A percentile compares a stretch with the other conserved stretches of the same genome.
These are phyloP conservation scores for Myriosclerotinia scirpicola DNA, from an alignment of 2,329 filamentous ascomycete species.

Conservation along the genomic window DNA sequence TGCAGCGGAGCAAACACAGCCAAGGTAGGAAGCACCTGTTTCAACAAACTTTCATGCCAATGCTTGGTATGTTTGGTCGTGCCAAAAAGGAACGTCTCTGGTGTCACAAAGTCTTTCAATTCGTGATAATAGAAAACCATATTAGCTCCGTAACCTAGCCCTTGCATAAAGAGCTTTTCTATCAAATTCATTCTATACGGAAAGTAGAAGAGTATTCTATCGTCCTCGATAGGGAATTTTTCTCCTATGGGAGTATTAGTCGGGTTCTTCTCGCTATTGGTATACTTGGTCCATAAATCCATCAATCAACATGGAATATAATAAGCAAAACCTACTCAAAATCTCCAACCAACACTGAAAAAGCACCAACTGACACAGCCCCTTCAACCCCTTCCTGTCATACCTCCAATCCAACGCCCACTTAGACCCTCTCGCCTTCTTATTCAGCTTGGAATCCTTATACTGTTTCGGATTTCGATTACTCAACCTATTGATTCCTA, in stretches of 20 bases:
- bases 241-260: background rate
- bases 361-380: conserved; percentile 2
- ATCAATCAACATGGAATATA: background rate
- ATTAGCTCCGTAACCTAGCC: background rate
- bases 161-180: background rate
- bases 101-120: background rate
- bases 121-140: background rate
- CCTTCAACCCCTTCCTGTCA: background rate
- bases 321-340: background rate
- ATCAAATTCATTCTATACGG: background rate
- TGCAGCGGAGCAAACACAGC: background rate
- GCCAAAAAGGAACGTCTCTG: background rate
- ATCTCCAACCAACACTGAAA: background rate
- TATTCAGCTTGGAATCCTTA: background rate
- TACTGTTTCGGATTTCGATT: background rate
- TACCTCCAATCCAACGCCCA: background rate
- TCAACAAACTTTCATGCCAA: background rate
- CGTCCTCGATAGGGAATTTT: background rate
- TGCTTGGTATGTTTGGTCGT: background rate
- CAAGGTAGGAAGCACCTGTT: background rate
- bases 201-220: background rate
- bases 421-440: no score
- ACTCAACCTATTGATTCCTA: background rate
- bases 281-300: background rate
- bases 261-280: background rate